These are phyloP conservation scores for Torulaspora quercuum DNA, from an alignment of 805 yeast species.

Conservation along the genomic window DNA sequence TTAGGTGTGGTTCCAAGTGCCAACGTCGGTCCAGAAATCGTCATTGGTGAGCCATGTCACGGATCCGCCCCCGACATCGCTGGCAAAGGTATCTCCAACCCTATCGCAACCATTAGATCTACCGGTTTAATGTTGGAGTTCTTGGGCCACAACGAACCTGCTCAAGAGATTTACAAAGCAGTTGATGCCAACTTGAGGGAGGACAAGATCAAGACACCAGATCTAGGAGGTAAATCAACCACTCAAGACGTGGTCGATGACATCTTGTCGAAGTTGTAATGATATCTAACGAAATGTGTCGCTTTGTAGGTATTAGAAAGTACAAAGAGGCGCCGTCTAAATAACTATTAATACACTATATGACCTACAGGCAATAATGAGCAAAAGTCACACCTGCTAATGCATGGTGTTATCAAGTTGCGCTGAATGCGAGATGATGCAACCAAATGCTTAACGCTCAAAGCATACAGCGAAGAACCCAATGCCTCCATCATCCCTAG, in stretches of 20 bases:
- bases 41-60: conserved; percentile 98
- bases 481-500: conserved; percentile 94
- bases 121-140: conserved; percentile 96
- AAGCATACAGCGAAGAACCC: conserved; percentile 97
- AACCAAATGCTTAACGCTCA: conserved; percentile 43
- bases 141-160: conserved; percentile 85
- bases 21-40: conserved; percentile 93
- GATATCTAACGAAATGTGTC: conserved; percentile 2
- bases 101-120: conserved; percentile 96
- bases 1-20: conserved; percentile 98
- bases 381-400: too few relatives aligned
- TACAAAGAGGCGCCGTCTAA: too few relatives aligned
- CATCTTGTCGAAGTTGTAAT: conserved; percentile 45
- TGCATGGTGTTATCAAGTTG: too few relatives aligned
- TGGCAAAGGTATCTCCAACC: conserved; percentile 92
- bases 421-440: too few relatives aligned
- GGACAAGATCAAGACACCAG: conserved; percentile 79
- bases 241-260: conserved; percentile 87
- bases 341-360: too few relatives aligned
- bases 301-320: too few relatives aligned
- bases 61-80: conserved; percentile 99
- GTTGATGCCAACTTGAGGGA: conserved; percentile 90
- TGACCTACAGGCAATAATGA: too few relatives aligned
- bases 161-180: conserved; percentile 87
- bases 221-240: conserved; percentile 84